Base-by-base conservation (phyloP, 352 stramenopile species). In the Lagenidium sp. region DNA sequence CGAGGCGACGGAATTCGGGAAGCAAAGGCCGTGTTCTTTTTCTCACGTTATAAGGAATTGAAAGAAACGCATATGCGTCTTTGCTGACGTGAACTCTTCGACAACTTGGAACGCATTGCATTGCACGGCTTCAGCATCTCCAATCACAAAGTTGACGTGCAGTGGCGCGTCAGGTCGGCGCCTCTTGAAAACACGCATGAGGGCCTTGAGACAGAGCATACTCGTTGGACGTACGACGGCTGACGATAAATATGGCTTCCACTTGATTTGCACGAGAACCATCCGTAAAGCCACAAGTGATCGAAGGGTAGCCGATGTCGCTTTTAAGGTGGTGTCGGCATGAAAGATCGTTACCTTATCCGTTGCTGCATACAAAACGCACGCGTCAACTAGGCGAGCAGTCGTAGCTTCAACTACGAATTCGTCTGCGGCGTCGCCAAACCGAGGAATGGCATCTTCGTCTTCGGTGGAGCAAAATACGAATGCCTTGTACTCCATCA, bases 311-410 rank as follows among this genome's bases (percentile, higher is more conserved):
- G 1, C 26, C 26, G 0, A 46, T 15, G 12, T 50, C 47, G 6
- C 41, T 56, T 52, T 52, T 15, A 52, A 44, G 10, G 36, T 52
- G 16, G 44, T 34, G 38, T 52, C 44, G 23, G 36, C 44, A 29
- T 44, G 44, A 13, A 52, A 52, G 13, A 44, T n/a, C 4, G 44
- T 44, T n/a, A 29, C 38, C 4, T 28, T 34, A 39, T 32, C 28
- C 8, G 8, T 32, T 8, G 8, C 15, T 8, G 28, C 28, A 15
- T 13, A 32, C 8, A 15, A 32, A 13, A 32, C 8, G 15, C 28
- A 32, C 8, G 28, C 28, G 8, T 15, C 8, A 13, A 32, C 8
- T 15, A 32, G 15, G 15, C 28, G 8, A 32, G 28, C 8, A 15
- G 28, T 32, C 8, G 28, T 32, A 32, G 15, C 28, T 13, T 15